Evolutionary conservation across 2,329 filamentous ascomycete species (phyloP).

Genomic region (Cryphonectria parasitica): DNA sequence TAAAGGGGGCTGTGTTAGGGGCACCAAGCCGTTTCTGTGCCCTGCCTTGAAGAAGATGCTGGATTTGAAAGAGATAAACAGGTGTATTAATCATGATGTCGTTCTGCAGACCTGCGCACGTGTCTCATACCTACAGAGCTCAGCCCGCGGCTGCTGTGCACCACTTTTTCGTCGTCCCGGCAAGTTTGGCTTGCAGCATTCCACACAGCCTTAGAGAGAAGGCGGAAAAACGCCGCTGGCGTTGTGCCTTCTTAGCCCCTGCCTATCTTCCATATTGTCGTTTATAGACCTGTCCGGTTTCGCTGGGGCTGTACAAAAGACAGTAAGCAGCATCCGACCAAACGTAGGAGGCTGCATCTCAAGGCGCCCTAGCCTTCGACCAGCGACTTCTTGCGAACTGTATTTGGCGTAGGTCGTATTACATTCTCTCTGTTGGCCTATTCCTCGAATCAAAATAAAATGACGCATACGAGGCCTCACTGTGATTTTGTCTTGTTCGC

Average conservation of each 20-base stretch:
- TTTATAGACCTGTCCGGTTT: not conserved
- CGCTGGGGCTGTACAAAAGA: not conserved
- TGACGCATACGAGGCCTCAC: constrained; percentile 1
- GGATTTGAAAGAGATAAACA: not conserved
- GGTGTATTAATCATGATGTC: not conserved
- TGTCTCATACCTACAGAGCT: not conserved
- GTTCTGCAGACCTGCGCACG: not conserved
- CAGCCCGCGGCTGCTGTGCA: not conserved
- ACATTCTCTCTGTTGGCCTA: not conserved
- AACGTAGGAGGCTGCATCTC: not conserved
- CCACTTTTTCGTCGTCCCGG: not conserved
- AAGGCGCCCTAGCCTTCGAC: not conserved
- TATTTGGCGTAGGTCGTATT: not conserved
- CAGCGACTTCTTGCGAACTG: not conserved
- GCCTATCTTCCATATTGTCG: not conserved
- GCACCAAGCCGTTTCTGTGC: not conserved
- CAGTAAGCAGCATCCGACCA: not conserved
- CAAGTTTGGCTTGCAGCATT: not conserved
- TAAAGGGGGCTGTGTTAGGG: not conserved
- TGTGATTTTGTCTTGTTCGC: constrained; percentile 29
- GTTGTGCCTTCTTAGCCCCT: not conserved
- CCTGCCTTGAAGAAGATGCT: not conserved
- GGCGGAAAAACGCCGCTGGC: not conserved
- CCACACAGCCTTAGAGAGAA: not conserved
- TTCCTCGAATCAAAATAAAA: not conserved